Evolutionary conservation across 2,329 filamentous ascomycete species (phyloP).

Genomic region (Ascochyta pisi): DNA sequence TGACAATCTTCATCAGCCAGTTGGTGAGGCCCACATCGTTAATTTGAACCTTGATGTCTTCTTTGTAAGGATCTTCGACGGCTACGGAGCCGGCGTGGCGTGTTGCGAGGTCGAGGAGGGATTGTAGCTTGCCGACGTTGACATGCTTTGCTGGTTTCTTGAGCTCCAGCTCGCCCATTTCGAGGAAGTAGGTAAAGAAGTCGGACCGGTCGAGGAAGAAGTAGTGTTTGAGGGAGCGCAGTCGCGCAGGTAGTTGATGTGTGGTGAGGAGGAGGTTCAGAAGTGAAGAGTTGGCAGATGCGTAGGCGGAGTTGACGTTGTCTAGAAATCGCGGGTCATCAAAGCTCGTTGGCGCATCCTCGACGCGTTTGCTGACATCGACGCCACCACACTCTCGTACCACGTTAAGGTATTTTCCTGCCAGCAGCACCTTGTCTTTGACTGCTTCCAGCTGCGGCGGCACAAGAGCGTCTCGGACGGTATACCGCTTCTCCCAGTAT

Average conservation of each 20-base stretch:
- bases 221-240: slow-evolving; percentile 95
- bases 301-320: slow-evolving; percentile 94
- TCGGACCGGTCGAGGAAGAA: slow-evolving; percentile 98
- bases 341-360: slow-evolving; percentile 89
- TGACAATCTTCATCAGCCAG: slow-evolving; percentile 94
- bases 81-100: slow-evolving; percentile 96
- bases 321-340: slow-evolving; percentile 91
- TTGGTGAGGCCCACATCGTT: slow-evolving; percentile 93
- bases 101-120: slow-evolving; percentile 90
- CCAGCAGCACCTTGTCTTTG: slow-evolving; percentile 92
- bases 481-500: slow-evolving; percentile 98
- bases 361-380: slow-evolving; percentile 86
- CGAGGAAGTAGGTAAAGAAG: slow-evolving; percentile 97
- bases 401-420: slow-evolving; percentile 97
- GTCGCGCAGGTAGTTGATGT: slow-evolving; percentile 83
- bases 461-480: slow-evolving; percentile 87
- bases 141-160: slow-evolving; percentile 87
- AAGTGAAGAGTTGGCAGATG: slow-evolving; percentile 91
- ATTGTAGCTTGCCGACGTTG: slow-evolving; percentile 93
- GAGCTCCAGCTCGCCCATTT: slow-evolving; percentile 86
- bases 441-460: slow-evolving; percentile 90
- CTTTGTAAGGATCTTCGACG: slow-evolving; percentile 94
- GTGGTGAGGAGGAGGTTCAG: slow-evolving; percentile 91
- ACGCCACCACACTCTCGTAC: slow-evolving; percentile 96
- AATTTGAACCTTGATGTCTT: slow-evolving; percentile 97